These are phyloP conservation scores for Xylaria sp. DNA, from an alignment of 2,329 filamentous ascomycete species.

Conservation along the genomic window DNA sequence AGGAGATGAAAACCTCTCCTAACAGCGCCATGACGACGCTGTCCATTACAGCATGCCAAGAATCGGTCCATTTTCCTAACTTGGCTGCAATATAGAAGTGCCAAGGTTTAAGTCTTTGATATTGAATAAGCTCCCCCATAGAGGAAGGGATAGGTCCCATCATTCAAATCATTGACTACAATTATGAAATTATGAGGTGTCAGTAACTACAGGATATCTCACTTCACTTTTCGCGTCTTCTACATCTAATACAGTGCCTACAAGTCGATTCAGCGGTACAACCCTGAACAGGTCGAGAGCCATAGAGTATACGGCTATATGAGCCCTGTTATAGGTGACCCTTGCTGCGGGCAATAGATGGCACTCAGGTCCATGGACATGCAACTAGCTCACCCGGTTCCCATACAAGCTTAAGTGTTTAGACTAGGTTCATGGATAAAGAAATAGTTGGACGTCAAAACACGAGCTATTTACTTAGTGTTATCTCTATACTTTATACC, in stretches of 20 bases:
- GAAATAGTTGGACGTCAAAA: background rate
- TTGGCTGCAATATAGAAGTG: slow-evolving; percentile 17
- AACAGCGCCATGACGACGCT: slow-evolving; percentile 17
- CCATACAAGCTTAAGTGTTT: slow-evolving; percentile 1
- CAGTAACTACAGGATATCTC: background rate
- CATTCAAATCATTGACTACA: slow-evolving; percentile 7
- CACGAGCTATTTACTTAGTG: background rate
- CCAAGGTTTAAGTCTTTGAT: slow-evolving; percentile 8
- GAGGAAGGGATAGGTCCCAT: background rate
- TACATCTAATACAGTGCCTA: background rate
- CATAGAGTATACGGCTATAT: background rate
- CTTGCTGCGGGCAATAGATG: background rate
- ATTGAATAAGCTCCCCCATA: background rate
- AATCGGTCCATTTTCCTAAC: slow-evolving; percentile 30
- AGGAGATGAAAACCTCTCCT: slow-evolving; percentile 15
- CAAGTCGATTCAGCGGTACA: background rate
- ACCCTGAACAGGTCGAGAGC: background rate
- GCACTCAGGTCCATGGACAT: background rate
- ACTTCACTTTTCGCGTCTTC: slow-evolving; percentile 5
- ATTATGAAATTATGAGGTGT: background rate
- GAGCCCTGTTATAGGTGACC: slow-evolving; percentile 5
- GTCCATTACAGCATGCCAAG: slow-evolving; percentile 12
- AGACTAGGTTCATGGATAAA: slow-evolving; percentile 6
- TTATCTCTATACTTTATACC: background rate
- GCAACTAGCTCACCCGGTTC: background rate